Percentiles rank a stretch among this genome's conserved stretches.
These are phyloP conservation scores for Cystofilobasidium ferigula DNA, from an alignment of 768 basidiomycete species.

Conservation along the genomic window DNA sequence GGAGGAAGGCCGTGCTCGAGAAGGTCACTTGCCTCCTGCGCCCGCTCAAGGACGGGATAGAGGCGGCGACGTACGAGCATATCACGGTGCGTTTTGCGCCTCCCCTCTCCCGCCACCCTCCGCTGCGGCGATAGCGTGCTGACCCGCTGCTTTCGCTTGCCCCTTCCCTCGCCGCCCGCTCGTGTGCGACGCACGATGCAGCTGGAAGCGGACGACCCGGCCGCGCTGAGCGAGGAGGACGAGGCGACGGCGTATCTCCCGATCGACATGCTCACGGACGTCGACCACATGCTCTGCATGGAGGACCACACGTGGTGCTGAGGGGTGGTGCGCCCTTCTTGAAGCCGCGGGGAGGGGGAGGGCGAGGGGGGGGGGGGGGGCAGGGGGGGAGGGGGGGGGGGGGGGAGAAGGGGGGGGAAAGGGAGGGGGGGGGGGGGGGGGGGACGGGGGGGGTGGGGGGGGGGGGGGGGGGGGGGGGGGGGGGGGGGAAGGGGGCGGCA, in stretches of 20 bases:
- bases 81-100: not conserved
- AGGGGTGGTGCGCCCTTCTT: too few species aligned
- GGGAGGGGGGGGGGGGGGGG: too few species aligned
- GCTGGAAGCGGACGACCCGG: not conserved
- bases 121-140: not conserved
- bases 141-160: not conserved
- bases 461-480: too few species aligned
- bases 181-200: too few species aligned
- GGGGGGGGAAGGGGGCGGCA: too few species aligned
- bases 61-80: not conserved
- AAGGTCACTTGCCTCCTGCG: not conserved
- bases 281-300: conserved; percentile 3
- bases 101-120: not conserved
- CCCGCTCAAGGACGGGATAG: too few species aligned
- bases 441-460: too few species aligned
- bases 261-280: not conserved
- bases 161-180: too few species aligned
- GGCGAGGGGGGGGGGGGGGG: too few species aligned
- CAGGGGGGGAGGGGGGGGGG: too few species aligned
- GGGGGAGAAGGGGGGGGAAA: too few species aligned
- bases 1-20: not conserved
- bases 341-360: too few species aligned
- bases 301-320: not conserved
- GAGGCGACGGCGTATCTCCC: not conserved
- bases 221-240: not conserved